Evolutionary conservation across 2,329 filamentous ascomycete species (phyloP), one percentile per base, ranked within the genome.

Genomic region (Aspergillus ochraceus): DNA sequence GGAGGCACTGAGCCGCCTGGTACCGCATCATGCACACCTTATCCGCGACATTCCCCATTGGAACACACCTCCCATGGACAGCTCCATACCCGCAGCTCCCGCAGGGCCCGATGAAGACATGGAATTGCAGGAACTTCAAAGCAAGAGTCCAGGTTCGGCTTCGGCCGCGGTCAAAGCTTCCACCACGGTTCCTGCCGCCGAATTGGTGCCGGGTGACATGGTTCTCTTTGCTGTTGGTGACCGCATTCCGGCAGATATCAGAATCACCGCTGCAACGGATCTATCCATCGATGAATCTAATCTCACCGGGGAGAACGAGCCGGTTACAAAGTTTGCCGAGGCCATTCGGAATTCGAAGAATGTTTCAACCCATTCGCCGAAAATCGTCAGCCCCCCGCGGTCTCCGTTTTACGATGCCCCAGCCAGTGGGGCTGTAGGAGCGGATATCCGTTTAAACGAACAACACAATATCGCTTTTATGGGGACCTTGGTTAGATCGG

Each of bases 221-320:
- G 92, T 99, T 19, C 79, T 97, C 1, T 98, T 99, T 74, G 92
- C 93, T 19, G 97, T 95, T 0, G 95, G 95, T 60, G 95, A 99
- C 77, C 90, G 96, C 55, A 96, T 99, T 66, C 95, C 95, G 6
- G 95, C 95, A 58, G 95, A 99, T 72, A 90, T 99, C 68, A 89
- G 95, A 49, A 96, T 99, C 55, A 98, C 92, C 8, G 89, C 91
- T 71, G 90, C 93, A 11, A 87, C 91, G 9, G 92, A 98, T 73
- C 81, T 99, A 54, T 91, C 92, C 47, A 96, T 99, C 65, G 96
- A 99, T 74, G 93, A 95, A 69, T 98, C 95, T 12, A 99, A 99
- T 71, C 79, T 99, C 60, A 99, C 95, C 0, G 95, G 95, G 60
- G 95, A 99, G 76, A 98, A 97, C 62, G 92, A 98, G 69, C 93